phyloP scores from a whole-genome alignment of 306 rosid species.

The Ziziphus jujuba region DNA sequence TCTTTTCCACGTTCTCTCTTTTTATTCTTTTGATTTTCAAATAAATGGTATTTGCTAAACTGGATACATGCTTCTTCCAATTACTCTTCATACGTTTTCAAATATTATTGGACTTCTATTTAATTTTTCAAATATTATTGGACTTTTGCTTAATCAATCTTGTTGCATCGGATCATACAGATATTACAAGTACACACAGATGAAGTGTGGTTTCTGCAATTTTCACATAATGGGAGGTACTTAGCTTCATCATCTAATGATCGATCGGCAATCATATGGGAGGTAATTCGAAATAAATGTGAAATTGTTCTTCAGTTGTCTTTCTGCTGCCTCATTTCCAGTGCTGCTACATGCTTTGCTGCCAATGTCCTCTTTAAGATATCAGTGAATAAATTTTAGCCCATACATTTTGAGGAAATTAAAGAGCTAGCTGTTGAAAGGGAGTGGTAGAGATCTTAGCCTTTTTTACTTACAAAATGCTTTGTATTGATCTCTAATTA shows the following conservation, averaged over 20 bases:
- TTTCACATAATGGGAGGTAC: slow-evolving; percentile 87
- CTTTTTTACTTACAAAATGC: neutral
- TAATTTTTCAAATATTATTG: neutral
- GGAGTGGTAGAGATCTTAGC: neutral
- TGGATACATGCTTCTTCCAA: no score
- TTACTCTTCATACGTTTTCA: no score
- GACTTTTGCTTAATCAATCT: neutral
- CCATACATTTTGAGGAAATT: neutral
- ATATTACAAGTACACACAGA: slow-evolving; percentile 74
- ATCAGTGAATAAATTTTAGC: no score
- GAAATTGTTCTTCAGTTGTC: neutral
- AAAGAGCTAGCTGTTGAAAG: neutral
- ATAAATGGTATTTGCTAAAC: no score
- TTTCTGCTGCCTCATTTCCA: neutral
- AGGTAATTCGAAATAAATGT: slow-evolving; percentile 46
- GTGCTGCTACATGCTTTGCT: neutral
- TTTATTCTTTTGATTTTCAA: no score
- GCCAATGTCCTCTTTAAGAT: no score
- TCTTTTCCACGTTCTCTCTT: no score
- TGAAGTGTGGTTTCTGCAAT: slow-evolving; percentile 93
- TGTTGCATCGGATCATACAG: slow-evolving; percentile 39
- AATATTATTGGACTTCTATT: neutral
- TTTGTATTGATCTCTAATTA: neutral
- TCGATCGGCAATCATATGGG: slow-evolving; percentile 87
- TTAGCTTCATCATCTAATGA: slow-evolving; percentile 95